Percentiles rank a stretch among this genome's conserved stretches.
phyloP scores from a whole-genome alignment of 768 basidiomycete genomes.

The Gyrodon lividus region DNA sequence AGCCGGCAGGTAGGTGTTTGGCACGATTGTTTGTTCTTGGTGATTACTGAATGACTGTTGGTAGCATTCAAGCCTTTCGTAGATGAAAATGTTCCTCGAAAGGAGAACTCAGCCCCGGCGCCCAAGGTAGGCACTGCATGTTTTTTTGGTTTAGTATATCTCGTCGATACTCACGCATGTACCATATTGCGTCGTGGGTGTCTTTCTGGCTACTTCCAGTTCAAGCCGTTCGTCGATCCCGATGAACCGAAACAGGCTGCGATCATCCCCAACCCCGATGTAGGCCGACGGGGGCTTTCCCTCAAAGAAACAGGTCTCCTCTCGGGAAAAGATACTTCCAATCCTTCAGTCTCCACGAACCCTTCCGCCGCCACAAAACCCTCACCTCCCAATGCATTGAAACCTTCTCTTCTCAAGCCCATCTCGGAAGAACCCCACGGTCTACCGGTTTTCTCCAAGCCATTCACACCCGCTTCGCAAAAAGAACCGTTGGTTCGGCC shows the following conservation, averaged over 20 bases:
- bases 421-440: slow-evolving; percentile 36
- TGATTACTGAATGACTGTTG: slow-evolving; percentile 7
- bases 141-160: not conserved
- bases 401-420: slow-evolving; percentile 29
- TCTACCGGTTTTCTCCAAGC: slow-evolving; percentile 55
- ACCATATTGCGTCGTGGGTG: not conserved
- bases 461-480: slow-evolving; percentile 58
- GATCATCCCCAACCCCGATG: slow-evolving; percentile 30
- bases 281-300: slow-evolving; percentile 44
- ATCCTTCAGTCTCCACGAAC: slow-evolving; percentile 24
- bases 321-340: slow-evolving; percentile 10
- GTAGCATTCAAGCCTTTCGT: slow-evolving; percentile 61
- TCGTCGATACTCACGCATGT: slow-evolving; percentile 9
- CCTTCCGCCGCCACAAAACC: slow-evolving; percentile 25
- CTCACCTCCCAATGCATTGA: slow-evolving; percentile 19
- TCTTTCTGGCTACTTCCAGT: slow-evolving; percentile 38
- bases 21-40: slow-evolving; percentile 14
- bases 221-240: slow-evolving; percentile 68
- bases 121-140: slow-evolving; percentile 14
- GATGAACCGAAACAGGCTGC: slow-evolving; percentile 48
- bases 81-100: slow-evolving; percentile 53
- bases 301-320: slow-evolving; percentile 43
- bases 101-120: slow-evolving; percentile 41
- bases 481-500: slow-evolving; percentile 34
- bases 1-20: slow-evolving; percentile 37